Conservation (phyloP, 257 asterid genomes). For the Asclepias syriaca region DNA sequence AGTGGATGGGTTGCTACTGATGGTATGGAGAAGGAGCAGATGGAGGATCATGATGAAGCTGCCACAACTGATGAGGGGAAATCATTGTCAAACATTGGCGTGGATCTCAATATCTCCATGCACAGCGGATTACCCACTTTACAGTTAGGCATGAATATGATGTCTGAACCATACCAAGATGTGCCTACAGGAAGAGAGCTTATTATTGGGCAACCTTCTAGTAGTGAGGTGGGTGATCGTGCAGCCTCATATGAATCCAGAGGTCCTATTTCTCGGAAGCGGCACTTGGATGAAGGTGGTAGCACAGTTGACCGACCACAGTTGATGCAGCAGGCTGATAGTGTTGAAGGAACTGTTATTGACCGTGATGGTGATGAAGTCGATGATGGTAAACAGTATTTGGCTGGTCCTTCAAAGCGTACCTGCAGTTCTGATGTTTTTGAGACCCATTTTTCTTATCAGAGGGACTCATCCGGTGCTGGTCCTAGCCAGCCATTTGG, state of each 20-base stretch:
- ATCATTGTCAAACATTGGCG: slow-evolving; percentile 69
- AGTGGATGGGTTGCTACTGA: slow-evolving; percentile 86
- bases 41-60: slow-evolving; percentile 78
- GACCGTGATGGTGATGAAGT: slow-evolving; percentile 99
- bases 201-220: slow-evolving; percentile 70
- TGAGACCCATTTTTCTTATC: slow-evolving; percentile 41
- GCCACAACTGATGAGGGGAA: slow-evolving; percentile 78
- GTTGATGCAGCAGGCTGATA: slow-evolving; percentile 73
- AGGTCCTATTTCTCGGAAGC: slow-evolving; percentile 92
- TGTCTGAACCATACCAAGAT: slow-evolving; percentile 50
- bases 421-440: slow-evolving; percentile 49
- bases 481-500: slow-evolving; percentile 88
- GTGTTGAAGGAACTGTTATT: slow-evolving; percentile 95
- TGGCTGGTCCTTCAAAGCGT: slow-evolving; percentile 89
- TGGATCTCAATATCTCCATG: slow-evolving; percentile 78
- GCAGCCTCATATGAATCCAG: slow-evolving; percentile 95
- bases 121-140: slow-evolving; percentile 80
- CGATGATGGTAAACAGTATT: slow-evolving; percentile 73
- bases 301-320: slow-evolving; percentile 93
- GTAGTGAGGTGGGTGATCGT: slow-evolving; percentile 96
- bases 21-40: slow-evolving; percentile 71
- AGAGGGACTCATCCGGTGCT: slow-evolving; percentile 64
- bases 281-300: slow-evolving; percentile 95
- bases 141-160: slow-evolving; percentile 46
- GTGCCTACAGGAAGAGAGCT: slow-evolving; percentile 50